Percentiles rank a stretch among this genome's conserved stretches.
Evolutionary conservation across 140 eudicot species (phyloP).

Genomic region (Oenanthe javanica): DNA sequence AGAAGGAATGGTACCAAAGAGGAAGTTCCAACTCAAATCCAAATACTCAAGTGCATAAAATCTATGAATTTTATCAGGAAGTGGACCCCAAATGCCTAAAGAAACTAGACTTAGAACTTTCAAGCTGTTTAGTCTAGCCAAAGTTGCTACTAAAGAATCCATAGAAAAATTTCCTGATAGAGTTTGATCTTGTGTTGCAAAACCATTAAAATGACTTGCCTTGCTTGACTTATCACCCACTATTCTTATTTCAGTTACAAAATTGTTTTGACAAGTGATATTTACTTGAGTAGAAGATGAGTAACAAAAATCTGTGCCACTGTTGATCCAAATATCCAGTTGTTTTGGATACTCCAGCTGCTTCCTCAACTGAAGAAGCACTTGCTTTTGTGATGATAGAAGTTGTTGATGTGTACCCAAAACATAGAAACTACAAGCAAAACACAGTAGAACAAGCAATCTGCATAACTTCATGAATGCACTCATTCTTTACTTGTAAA

Average conservation of each 20-base stretch:
- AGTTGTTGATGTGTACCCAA: constrained; percentile 37
- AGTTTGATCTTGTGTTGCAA: constrained; percentile 34
- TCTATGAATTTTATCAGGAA: constrained; percentile 54
- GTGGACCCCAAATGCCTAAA: constrained; percentile 65
- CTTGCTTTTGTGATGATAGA: constrained; percentile 62
- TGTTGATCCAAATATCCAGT: constrained; percentile 44
- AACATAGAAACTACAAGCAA: constrained; percentile 32
- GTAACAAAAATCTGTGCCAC: constrained; percentile 40
- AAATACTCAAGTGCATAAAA: constrained; percentile 37
- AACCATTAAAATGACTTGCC: constrained; percentile 35
- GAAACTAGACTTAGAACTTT: constrained; percentile 46
- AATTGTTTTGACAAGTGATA: constrained; percentile 43
- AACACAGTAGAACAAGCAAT: constrained; percentile 26
- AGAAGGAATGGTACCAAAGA: constrained; percentile 57
- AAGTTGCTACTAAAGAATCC: constrained; percentile 61
- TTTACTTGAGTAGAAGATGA: constrained; percentile 42
- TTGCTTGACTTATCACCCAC: constrained; percentile 37
- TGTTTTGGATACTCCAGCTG: constrained; percentile 63
- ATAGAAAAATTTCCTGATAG: constrained; percentile 49
- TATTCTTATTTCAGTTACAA: constrained; percentile 54
- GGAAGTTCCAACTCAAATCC: constrained; percentile 51
- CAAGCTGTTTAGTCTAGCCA: constrained; percentile 56
- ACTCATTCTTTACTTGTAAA: constrained; percentile 3
- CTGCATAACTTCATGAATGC: constrained; percentile 32
- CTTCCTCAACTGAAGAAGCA: constrained; percentile 50